Evolutionary conservation across 495 filamentous ascomycete genomes (phyloP).

Genomic region (Aspergillus wentii): DNA sequence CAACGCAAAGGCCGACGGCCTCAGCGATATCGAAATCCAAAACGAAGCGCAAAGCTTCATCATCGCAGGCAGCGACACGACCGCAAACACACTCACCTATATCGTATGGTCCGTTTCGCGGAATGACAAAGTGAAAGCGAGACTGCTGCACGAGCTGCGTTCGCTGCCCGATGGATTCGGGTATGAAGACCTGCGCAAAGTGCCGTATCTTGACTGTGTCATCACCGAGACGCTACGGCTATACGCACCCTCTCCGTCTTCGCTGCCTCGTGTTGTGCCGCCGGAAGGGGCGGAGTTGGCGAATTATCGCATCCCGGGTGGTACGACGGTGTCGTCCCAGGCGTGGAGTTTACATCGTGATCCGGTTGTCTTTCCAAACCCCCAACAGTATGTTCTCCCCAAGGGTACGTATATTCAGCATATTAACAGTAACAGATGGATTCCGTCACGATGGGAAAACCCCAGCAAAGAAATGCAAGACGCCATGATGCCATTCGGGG

Average conservation of each 20-base stretch:
- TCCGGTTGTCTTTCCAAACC: slow-evolving; percentile 15
- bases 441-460: too few species aligned
- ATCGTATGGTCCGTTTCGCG: slow-evolving; percentile 30
- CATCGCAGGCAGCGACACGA: slow-evolving; percentile 47
- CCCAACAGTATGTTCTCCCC: too few species aligned
- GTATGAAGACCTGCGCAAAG: slow-evolving; percentile 29
- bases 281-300: slow-evolving; percentile 15
- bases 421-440: too few species aligned
- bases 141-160: slow-evolving; percentile 38
- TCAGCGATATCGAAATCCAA: slow-evolving; percentile 23
- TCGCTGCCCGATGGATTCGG: slow-evolving; percentile 24
- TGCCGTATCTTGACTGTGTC: slow-evolving; percentile 36
- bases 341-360: slow-evolving; percentile 37
- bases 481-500: too few species aligned
- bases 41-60: slow-evolving; percentile 28
- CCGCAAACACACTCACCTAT: slow-evolving; percentile 39
- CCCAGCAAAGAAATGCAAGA: too few species aligned
- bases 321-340: slow-evolving; percentile 26
- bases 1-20: too few species aligned
- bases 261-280: slow-evolving; percentile 30
- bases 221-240: slow-evolving; percentile 49
- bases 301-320: slow-evolving; percentile 21
- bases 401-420: too few species aligned
- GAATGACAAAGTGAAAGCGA: slow-evolving; percentile 23
- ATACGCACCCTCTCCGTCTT: slow-evolving; percentile 42